Percentiles rank a stretch among this genome's conserved stretches.
These are phyloP conservation scores for Sporisorium exsertum DNA, from an alignment of 1,284 basidiomycete genomes.

Conservation along the genomic window DNA sequence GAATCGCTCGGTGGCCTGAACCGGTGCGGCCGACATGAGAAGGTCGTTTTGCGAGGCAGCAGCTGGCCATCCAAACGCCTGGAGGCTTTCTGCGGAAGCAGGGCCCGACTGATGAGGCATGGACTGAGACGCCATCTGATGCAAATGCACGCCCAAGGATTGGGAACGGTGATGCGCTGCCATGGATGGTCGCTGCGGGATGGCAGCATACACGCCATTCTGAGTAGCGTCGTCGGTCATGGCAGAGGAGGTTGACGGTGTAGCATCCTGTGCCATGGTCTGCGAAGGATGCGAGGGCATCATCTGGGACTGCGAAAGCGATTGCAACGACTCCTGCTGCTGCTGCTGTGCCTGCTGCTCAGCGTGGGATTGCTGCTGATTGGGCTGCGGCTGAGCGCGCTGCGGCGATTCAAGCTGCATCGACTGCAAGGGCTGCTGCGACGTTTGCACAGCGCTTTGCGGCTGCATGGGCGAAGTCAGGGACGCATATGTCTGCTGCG, in stretches of 20 bases:
- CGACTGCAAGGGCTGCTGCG: slow-evolving; percentile 15
- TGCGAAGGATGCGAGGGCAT: slow-evolving; percentile 38
- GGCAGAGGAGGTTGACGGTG: neutral
- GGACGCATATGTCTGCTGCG: slow-evolving; percentile 24
- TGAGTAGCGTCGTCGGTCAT: slow-evolving; percentile 17
- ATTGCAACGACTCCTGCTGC: slow-evolving; percentile 9
- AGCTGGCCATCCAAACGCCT: slow-evolving; percentile 40
- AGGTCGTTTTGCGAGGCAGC: slow-evolving; percentile 33
- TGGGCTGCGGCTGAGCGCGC: slow-evolving; percentile 13
- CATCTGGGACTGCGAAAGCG: slow-evolving; percentile 16
- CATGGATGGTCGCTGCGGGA: slow-evolving; percentile 25
- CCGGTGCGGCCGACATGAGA: slow-evolving; percentile 37
- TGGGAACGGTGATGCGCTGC: slow-evolving; percentile 46
- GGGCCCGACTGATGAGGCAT: slow-evolving; percentile 40
- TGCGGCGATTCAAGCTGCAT: slow-evolving; percentile 37
- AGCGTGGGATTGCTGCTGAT: slow-evolving; percentile 12
- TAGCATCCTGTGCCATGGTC: slow-evolving; percentile 18
- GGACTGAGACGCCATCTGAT: slow-evolving; percentile 30
- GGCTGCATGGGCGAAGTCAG: slow-evolving; percentile 35
- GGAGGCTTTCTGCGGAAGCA: slow-evolving; percentile 32
- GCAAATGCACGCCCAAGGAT: slow-evolving; percentile 43
- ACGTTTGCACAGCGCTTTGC: slow-evolving; percentile 19
- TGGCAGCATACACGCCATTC: slow-evolving; percentile 5
- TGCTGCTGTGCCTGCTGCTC: slow-evolving; percentile 12
- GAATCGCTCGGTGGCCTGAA: slow-evolving; percentile 21